phyloP scores from a whole-genome alignment of 768 basidiomycete genomes.

The Dioszegia crocea region DNA sequence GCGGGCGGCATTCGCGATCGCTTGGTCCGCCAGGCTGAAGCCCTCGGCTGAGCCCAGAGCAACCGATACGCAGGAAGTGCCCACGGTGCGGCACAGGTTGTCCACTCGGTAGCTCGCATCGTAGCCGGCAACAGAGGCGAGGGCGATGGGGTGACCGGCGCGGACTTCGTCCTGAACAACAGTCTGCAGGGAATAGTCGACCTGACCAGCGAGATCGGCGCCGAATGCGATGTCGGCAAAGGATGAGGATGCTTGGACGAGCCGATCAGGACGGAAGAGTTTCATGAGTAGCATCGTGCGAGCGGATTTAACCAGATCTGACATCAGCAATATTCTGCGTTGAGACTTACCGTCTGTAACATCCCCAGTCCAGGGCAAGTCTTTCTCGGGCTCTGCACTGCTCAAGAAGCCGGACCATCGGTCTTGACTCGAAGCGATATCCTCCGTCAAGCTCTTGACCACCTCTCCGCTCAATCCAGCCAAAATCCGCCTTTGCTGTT shows the following conservation, averaged over 20 bases:
- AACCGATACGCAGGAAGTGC: constrained; percentile 75
- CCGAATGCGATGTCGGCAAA: constrained; percentile 76
- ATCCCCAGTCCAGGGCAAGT: constrained; percentile 75
- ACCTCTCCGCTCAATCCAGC: constrained; percentile 12
- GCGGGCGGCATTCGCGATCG: constrained; percentile 83
- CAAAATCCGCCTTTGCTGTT: constrained; percentile 29
- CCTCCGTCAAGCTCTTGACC: constrained; percentile 22
- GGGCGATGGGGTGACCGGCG: constrained; percentile 74
- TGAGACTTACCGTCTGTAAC: constrained; percentile 58
- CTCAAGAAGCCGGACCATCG: constrained; percentile 71
- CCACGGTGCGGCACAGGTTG: constrained; percentile 54
- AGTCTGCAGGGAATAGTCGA: constrained; percentile 67
- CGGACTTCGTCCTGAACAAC: constrained; percentile 78
- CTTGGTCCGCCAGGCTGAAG: constrained; percentile 91
- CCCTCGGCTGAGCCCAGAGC: constrained; percentile 99
- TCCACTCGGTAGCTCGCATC: constrained; percentile 85
- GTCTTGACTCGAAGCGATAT: constrained; percentile 52
- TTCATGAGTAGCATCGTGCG: constrained; percentile 67
- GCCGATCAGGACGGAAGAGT: constrained; percentile 89
- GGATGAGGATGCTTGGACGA: constrained; percentile 72
- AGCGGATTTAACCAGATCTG: constrained; percentile 67
- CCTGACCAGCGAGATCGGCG: constrained; percentile 68
- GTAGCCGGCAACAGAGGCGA: constrained; percentile 91
- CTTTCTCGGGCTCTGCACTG: constrained; percentile 62
- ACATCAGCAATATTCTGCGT: constrained; percentile 7